Evolutionary conservation across 2,329 filamentous ascomycete species (phyloP), one percentile per base, ranked within the genome.

Genomic region (Fusarium setosum): DNA sequence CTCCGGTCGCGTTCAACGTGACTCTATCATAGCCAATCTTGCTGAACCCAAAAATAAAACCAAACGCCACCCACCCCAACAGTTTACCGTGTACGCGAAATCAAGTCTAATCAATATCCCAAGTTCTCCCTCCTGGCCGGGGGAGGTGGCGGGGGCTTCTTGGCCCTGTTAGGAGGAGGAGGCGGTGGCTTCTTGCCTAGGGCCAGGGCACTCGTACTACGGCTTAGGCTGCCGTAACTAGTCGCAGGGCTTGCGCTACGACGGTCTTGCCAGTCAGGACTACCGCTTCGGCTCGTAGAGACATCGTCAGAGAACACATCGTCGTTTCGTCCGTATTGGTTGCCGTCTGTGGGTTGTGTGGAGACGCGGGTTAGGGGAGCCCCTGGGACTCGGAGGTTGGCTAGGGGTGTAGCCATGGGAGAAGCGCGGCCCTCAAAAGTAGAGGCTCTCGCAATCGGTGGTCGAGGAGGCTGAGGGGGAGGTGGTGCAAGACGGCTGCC

Each of bases 241-340:
- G 85, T 87, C 3, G 85, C 83, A 0, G 86, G 85, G 67, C 85
- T 88, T 56, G 84, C 77, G 68, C 83, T 83, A 54, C 83, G 81
- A 42, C 84, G 81, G 18, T 77, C 79, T 75, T 65, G 63, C 54
- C 81, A 84, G 53, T 84, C 81, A 1, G 83, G 83, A 32, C 84
- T 86, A 35, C 81, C 83, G 61, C 83, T 83, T 61, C 82, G 82
- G 65, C 83, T 84, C 8, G 81, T 82, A 44, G 82, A 84, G 54
- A 84, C 81, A 62, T 86, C 84, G 45, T 82, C 83, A 59, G 75
- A 79, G 62, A 84, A 85, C 4, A 82, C 78, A 58, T 86, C 83
- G 26, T 82, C 78, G 41, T 69, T 72, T 12, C 31, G 45, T n/a
- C 72, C 67, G 17, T 8, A 5, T 6, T 55, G 48, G 8, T 65